Conservation (phyloP, 2,329 filamentous ascomycete species). For the Venturia oleaginea region DNA sequence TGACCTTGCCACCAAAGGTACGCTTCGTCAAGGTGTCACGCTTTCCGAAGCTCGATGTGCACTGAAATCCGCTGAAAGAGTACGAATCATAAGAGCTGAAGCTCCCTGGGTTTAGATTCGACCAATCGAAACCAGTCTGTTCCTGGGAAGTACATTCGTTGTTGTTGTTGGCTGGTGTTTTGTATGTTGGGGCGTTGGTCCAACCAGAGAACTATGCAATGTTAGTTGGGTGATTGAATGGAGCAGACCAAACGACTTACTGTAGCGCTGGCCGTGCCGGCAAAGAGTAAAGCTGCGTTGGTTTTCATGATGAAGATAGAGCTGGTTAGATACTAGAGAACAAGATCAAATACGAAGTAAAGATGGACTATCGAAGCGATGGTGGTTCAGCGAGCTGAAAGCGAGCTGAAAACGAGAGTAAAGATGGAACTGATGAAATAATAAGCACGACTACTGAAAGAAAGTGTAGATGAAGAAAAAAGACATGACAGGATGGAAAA, state of each 20-base stretch:
- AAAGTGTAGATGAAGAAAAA: not conserved
- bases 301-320: constrained; percentile 16
- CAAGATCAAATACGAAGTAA: not conserved
- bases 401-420: constrained; percentile 6
- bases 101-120: constrained; percentile 48
- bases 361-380: constrained; percentile 3
- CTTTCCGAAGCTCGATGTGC: constrained; percentile 52
- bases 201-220: constrained; percentile 27
- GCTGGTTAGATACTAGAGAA: not conserved
- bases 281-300: constrained; percentile 1
- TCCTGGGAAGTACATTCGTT: constrained; percentile 70
- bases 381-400: constrained; percentile 1
- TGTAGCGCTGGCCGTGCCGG: constrained; percentile 6
- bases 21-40: constrained; percentile 45
- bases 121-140: constrained; percentile 63
- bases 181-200: constrained; percentile 47
- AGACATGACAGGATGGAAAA: not conserved
- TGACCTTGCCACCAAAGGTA: constrained; percentile 31
- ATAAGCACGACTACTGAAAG: not conserved
- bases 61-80: constrained; percentile 64
- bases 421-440: not conserved
- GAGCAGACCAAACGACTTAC: not conserved
- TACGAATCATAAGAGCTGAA: constrained; percentile 64
- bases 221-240: not conserved
- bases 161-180: constrained; percentile 61